Conservation (phyloP, 1,284 basidiomycete species). For the Ustilago bromivora region DNA sequence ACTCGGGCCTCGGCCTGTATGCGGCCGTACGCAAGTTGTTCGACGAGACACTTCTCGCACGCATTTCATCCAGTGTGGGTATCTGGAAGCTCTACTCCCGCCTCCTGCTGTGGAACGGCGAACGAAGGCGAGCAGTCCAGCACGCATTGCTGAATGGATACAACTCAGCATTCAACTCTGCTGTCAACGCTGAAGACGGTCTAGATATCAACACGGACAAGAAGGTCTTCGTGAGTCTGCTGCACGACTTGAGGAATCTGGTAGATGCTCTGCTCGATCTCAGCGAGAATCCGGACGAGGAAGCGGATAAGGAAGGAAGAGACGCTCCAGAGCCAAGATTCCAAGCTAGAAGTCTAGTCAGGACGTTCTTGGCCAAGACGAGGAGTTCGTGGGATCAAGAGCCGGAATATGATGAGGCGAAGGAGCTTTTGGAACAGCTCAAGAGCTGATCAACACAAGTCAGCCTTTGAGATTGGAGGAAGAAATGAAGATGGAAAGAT, state of each 20-base stretch:
- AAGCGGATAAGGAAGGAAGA: slow-evolving; percentile 12
- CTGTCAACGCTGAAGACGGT: slow-evolving; percentile 15
- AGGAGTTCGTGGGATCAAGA: slow-evolving; percentile 82
- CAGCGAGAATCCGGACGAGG: slow-evolving; percentile 74
- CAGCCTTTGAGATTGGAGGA: background rate
- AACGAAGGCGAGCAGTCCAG: slow-evolving; percentile 35
- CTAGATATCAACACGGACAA: slow-evolving; percentile 29
- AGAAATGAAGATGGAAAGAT: background rate
- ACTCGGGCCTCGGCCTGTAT: slow-evolving; percentile 78
- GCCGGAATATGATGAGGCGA: slow-evolving; percentile 81
- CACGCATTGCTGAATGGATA: slow-evolving; percentile 58
- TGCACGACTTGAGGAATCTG: slow-evolving; percentile 60
- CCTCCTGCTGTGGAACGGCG: slow-evolving; percentile 53
- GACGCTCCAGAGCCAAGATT: slow-evolving; percentile 77
- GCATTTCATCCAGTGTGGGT: slow-evolving; percentile 74
- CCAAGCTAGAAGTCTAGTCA: slow-evolving; percentile 86
- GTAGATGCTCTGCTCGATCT: slow-evolving; percentile 86
- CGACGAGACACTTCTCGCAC: slow-evolving; percentile 81
- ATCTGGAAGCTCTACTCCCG: slow-evolving; percentile 62
- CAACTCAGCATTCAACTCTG: slow-evolving; percentile 37
- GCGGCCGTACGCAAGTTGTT: slow-evolving; percentile 78
- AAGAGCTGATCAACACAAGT: slow-evolving; percentile 21
- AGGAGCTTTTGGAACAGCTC: slow-evolving; percentile 70
- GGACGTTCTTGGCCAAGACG: slow-evolving; percentile 84
- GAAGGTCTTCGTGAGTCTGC: slow-evolving; percentile 11